Conservation (phyloP, 2,329 filamentous ascomycete genomes). For the Aspergillus intermedius region DNA sequence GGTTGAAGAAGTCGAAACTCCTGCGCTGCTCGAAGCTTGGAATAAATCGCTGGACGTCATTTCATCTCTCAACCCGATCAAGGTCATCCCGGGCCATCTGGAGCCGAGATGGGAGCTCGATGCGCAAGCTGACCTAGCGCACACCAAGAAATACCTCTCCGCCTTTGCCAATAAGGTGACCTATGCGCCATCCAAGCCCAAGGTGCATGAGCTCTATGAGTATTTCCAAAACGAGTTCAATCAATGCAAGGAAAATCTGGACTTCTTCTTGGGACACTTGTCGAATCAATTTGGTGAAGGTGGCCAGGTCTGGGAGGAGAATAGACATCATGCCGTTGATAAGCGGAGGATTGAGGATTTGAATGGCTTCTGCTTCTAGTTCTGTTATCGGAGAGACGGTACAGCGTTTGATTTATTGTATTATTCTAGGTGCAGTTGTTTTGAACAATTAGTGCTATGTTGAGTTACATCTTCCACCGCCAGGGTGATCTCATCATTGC, state of each 20-base stretch:
- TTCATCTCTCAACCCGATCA: constrained; percentile 19
- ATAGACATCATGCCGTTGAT: constrained; percentile 20
- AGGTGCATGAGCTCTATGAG: constrained; percentile 22
- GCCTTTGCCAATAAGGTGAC: constrained; percentile 24
- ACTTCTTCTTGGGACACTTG: constrained; percentile 30
- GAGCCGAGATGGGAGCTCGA: constrained; percentile 24
- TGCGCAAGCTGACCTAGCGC: constrained; percentile 19
- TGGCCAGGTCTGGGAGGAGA: constrained; percentile 26
- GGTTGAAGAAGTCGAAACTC: constrained; percentile 27
- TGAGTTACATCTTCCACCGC: constrained; percentile 17
- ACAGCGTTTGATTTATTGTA: not conserved
- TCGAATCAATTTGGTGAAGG: constrained; percentile 28
- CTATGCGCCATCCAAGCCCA: constrained; percentile 17
- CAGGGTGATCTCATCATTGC: constrained; percentile 14
- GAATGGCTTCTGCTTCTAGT: constrained; percentile 13
- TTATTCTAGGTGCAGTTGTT: not conserved
- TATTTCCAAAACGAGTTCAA: constrained; percentile 25
- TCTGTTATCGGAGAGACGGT: not conserved
- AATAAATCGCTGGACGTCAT: constrained; percentile 20
- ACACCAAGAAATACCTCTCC: constrained; percentile 23
- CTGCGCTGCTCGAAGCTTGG: constrained; percentile 21
- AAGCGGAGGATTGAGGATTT: constrained; percentile 8
- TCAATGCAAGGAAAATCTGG: constrained; percentile 23
- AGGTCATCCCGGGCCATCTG: constrained; percentile 23
- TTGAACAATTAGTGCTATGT: not conserved